A percentile compares a stretch with the other conserved stretches of the same genome.
These are phyloP conservation scores for Chalciporus piperatus DNA, from an alignment of 768 basidiomycete genomes.

Conservation along the genomic window DNA sequence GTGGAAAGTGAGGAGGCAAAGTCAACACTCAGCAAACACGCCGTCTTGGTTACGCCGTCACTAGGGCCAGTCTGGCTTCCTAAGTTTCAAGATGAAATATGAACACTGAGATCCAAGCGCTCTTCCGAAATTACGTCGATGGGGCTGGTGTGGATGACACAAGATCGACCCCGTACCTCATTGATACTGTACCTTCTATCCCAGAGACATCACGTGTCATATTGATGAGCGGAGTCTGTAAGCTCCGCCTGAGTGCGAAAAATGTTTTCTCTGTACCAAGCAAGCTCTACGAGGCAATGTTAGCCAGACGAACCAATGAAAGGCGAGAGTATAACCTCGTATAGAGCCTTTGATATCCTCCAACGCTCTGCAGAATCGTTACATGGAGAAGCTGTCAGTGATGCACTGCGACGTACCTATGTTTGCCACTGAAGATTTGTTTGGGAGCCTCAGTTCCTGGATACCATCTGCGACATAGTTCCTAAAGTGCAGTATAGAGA, in stretches of 20 bases:
- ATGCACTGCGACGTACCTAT: constrained; percentile 47
- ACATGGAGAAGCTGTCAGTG: background rate
- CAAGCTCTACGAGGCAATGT: constrained; percentile 50
- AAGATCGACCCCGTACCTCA: no score
- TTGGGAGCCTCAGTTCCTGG: constrained; percentile 29
- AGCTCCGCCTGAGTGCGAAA: constrained; percentile 44
- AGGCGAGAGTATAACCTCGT: constrained; percentile 41
- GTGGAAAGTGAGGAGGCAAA: no score
- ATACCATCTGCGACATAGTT: constrained; percentile 75
- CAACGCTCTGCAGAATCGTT: constrained; percentile 53
- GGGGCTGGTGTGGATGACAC: no score
- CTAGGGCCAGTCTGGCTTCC: no score
- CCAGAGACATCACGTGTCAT: background rate
- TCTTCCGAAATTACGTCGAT: no score
- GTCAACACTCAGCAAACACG: no score
- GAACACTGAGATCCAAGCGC: no score
- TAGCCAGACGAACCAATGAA: background rate
- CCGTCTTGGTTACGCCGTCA: no score
- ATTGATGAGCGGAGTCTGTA: background rate
- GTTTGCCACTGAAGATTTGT: constrained; percentile 39
- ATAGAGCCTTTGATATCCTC: constrained; percentile 82
- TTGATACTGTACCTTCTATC: no score
- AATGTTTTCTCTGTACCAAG: constrained; percentile 76
- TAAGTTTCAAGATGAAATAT: no score
- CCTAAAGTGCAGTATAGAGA: constrained; percentile 40